Evolutionary conservation across 768 basidiomycete species (phyloP).

Genomic region (Paxillus involutus): DNA sequence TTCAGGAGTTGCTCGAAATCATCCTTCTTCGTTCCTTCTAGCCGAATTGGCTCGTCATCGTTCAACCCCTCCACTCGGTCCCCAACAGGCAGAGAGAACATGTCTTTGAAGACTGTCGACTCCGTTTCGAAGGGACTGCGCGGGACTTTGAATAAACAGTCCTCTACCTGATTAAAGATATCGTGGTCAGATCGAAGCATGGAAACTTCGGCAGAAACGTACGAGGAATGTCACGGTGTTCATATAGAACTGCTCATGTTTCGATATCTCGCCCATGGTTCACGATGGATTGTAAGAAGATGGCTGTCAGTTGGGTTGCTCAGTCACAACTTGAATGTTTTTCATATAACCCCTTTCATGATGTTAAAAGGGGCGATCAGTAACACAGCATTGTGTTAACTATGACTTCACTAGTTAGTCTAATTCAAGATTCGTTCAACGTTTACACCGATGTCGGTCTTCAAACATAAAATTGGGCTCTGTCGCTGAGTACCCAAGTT

Average conservation of each 20-base stretch:
- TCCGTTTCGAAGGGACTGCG: constrained; percentile 8
- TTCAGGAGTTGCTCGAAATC: constrained; percentile 13
- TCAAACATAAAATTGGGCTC: constrained; percentile 46
- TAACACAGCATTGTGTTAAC: too few relatives aligned
- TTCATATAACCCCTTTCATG: too few relatives aligned
- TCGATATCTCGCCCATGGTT: not conserved
- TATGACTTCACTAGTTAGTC: too few relatives aligned
- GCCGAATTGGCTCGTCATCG: constrained; percentile 12
- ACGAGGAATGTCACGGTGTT: constrained; percentile 2
- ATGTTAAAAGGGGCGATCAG: too few relatives aligned
- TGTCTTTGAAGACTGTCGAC: constrained; percentile 12
- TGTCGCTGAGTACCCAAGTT: constrained; percentile 67
- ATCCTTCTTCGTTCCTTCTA: constrained; percentile 13
- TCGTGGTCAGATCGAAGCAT: not conserved
- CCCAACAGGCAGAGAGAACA: constrained; percentile 9
- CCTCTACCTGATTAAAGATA: constrained; percentile 17
- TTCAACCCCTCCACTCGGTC: constrained; percentile 6
- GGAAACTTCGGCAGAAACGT: not conserved
- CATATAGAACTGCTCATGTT: constrained; percentile 3
- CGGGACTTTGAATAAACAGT: constrained; percentile 14
- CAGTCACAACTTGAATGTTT: too few relatives aligned
- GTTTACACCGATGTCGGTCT: too few relatives aligned
- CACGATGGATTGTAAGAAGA: too few relatives aligned
- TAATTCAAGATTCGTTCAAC: too few relatives aligned
- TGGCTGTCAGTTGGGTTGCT: too few relatives aligned